phyloP scores from a whole-genome alignment of 345 rosid species.

The Sapria himalayana region DNA sequence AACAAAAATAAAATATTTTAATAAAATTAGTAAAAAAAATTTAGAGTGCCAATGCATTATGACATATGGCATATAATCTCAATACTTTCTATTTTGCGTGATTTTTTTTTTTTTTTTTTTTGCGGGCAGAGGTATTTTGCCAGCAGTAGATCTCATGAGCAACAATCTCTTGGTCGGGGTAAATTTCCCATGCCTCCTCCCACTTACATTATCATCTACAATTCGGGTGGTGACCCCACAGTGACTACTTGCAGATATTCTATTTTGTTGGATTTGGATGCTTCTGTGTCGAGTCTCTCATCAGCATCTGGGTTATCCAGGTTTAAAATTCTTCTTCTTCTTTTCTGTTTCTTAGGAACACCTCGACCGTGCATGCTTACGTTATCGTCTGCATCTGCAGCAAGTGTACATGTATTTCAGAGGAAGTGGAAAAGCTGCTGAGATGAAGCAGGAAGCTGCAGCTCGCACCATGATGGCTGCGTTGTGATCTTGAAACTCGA shows the following conservation, averaged over 20 bases:
- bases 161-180: slow-evolving; percentile 53
- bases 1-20: too few species aligned
- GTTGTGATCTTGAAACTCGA: slow-evolving; percentile 22
- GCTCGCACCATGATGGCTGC: slow-evolving; percentile 57
- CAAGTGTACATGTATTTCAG: slow-evolving; percentile 93
- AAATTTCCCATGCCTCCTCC: slow-evolving; percentile 15
- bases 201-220: background rate
- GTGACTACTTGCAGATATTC: slow-evolving; percentile 35
- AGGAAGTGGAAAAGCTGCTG: slow-evolving; percentile 78
- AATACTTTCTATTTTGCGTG: too few species aligned
- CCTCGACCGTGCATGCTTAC: too few species aligned
- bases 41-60: too few species aligned
- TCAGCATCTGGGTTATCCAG: slow-evolving; percentile 99
- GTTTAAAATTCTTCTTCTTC: slow-evolving; percentile 15
- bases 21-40: too few species aligned
- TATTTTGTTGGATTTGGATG: slow-evolving; percentile 71
- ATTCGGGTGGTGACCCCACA: background rate
- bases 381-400: slow-evolving; percentile 20
- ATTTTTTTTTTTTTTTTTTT: slow-evolving; percentile 11
- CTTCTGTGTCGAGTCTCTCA: slow-evolving; percentile 54
- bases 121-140: slow-evolving; percentile 72
- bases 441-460: slow-evolving; percentile 63
- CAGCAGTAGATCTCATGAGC: slow-evolving; percentile 48
- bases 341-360: background rate
- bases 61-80: too few species aligned